phyloP scores from a whole-genome alignment of 208 protist species.

The Crithidia sp. region DNA sequence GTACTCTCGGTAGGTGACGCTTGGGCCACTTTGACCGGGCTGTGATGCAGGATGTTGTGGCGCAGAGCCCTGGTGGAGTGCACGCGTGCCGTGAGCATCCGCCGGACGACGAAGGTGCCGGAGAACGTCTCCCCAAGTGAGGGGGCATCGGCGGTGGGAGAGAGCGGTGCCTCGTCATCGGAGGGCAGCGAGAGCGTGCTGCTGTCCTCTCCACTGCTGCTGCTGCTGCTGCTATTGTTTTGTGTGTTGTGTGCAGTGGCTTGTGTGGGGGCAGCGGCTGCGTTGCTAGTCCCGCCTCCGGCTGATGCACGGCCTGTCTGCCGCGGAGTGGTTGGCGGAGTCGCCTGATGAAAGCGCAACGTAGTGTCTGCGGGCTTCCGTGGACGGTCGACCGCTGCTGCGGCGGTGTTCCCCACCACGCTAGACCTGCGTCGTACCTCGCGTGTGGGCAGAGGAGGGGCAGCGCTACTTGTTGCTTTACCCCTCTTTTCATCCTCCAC shows the following conservation, averaged over 20 bases:
- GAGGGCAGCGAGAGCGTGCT: too few species aligned
- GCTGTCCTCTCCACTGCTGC: too few species aligned
- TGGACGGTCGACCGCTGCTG: too few species aligned
- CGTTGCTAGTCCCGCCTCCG: too few species aligned
- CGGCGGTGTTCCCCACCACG: too few species aligned
- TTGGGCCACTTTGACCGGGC: neutral
- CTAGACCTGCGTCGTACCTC: too few species aligned
- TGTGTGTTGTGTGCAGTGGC: too few species aligned
- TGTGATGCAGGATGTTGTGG: neutral
- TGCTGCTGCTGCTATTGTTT: too few species aligned
- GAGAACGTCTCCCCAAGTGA: neutral
- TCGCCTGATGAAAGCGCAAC: neutral
- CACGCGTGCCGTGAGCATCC: neutral
- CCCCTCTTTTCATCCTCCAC: neutral
- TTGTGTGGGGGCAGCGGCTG: too few species aligned
- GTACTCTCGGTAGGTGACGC: too few species aligned
- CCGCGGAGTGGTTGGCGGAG: neutral
- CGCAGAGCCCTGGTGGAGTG: neutral
- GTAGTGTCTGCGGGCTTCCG: too few species aligned
- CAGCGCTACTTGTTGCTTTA: neutral
- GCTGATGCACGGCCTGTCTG: too few species aligned
- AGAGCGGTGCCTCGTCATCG: neutral
- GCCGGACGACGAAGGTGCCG: slow-evolving; percentile 14
- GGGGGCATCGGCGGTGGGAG: neutral
- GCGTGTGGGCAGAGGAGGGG: neutral